A percentile compares a stretch with the other conserved stretches of the same genome.
phyloP scores from a whole-genome alignment of 371 early-diverging fungal species.

The Batkoa obscura region DNA sequence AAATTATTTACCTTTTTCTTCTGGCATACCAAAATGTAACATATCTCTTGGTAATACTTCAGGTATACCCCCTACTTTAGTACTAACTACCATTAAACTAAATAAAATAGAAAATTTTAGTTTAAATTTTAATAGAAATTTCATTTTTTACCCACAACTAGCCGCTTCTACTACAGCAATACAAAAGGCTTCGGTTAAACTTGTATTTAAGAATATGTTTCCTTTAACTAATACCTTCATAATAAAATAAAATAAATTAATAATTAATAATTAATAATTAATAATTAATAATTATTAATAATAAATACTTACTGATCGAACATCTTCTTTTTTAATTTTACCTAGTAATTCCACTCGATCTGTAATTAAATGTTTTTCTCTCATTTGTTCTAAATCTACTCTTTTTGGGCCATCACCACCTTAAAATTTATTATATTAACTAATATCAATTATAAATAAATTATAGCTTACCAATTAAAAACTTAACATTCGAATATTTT shows the following conservation, averaged over 20 bases:
- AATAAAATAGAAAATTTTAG: conserved; percentile 2
- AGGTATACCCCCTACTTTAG: conserved; percentile 96
- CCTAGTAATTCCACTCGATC: conserved; percentile 91
- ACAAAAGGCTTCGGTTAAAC: conserved; percentile 98
- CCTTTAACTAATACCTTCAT: conserved; percentile 66
- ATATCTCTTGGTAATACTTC: conserved; percentile 93
- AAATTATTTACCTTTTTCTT: conserved; percentile 52
- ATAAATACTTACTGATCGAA: conserved; percentile 52
- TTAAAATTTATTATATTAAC: conserved; percentile 6
- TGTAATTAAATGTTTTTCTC: conserved; percentile 81
- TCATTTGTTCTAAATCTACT: conserved; percentile 93
- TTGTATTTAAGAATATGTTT: conserved; percentile 95
- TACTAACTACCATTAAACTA: conserved; percentile 90
- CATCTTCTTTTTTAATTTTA: conserved; percentile 62
- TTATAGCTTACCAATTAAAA: conserved; percentile 59
- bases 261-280: not conserved
- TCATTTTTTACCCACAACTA: conserved; percentile 55
- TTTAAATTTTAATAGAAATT: not conserved
- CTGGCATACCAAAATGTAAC: conserved; percentile 86
- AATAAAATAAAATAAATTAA: not conserved
- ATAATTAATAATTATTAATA: not conserved
- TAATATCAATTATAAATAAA: not conserved
- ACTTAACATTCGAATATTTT: conserved; percentile 56
- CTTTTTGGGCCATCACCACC: conserved; percentile 95
- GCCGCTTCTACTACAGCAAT: conserved; percentile 99